These are phyloP conservation scores for Sanghuangporus sanghuang DNA, from an alignment of 1,284 basidiomycete species.

Conservation along the genomic window DNA sequence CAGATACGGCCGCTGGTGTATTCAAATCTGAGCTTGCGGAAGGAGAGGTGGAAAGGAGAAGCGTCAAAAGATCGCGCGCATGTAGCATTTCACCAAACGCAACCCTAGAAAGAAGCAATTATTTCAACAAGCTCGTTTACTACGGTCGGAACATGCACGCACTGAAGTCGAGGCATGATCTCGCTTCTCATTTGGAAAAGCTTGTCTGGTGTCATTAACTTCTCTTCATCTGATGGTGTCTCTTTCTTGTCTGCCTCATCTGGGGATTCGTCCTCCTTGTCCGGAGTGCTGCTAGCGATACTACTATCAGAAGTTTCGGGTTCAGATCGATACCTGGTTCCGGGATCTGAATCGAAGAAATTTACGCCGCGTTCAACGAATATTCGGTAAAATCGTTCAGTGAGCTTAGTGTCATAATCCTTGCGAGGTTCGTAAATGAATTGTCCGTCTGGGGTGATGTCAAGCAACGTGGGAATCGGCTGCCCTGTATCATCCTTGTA, in stretches of 20 bases:
- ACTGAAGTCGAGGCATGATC: conserved; percentile 67
- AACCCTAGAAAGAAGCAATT: conserved; percentile 38
- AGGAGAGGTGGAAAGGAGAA: conserved; percentile 40
- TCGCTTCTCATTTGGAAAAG: conserved; percentile 66
- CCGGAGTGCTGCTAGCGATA: conserved; percentile 21
- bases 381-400: conserved; percentile 60
- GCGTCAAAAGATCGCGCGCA: conserved; percentile 58
- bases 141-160: conserved; percentile 25
- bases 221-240: conserved; percentile 21
- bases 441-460: conserved; percentile 66
- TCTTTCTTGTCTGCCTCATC: conserved; percentile 28
- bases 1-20: conserved; percentile 13
- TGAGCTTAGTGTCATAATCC: conserved; percentile 47
- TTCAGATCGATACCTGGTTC: conserved; percentile 19
- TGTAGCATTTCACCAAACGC: conserved; percentile 74
- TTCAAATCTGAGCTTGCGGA: conserved; percentile 10
- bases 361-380: conserved; percentile 67
- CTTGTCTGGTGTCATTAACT: conserved; percentile 68
- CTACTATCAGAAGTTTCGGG: conserved; percentile 22
- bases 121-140: background rate
- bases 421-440: conserved; percentile 64
- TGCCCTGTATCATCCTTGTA: conserved; percentile 72
- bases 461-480: conserved; percentile 54
- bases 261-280: background rate
- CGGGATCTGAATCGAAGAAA: conserved; percentile 56